Base-by-base conservation (phyloP, 2,329 filamentous ascomycete species). In the Apiospora hydei region DNA sequence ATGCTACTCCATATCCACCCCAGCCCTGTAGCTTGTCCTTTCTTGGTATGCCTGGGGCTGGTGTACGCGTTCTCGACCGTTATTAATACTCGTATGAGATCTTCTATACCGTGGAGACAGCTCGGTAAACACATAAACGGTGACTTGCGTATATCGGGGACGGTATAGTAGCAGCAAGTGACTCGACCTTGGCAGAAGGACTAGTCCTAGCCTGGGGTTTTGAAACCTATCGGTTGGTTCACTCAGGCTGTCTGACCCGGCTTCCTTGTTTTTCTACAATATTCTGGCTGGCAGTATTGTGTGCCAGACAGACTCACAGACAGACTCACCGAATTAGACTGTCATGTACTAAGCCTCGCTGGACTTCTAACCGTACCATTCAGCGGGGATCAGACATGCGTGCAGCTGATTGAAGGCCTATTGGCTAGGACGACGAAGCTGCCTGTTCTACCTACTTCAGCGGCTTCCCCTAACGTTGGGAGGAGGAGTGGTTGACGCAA, bases 1-100 rank as follows among this genome's bases (percentile, higher is more conserved):
- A 53, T 30, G 7, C 26, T 64, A 26, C 26, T 64, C 57, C 30
- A 41, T 64, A 64, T 24, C 57, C 57, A 64, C 57, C 57, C 57
- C 57, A 64, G 57, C 57, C 57, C 57, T 64, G 57, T 64, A 64
- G 57, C 16, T 30, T 64, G 18, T 18, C 34, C 57, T 34, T 41
- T 64, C 38, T n/a, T 18, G 57, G 57, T n/a, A n/a, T 64, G 34
- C 10, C 30, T 64, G 46, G 34, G 34, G 5, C 30, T 64, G 46
- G 57, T 64, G 13, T 41, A 41, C 57, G 57, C 53, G 53, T 61
- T 64, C 57, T 64, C 57, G 30, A 64, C 34, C 57, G 57, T 64
- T 64, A 64, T 41, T 14, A 6, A 24, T 41, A 38, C 21, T 64
- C 18, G 34, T 41, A 64, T n/a, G 57, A 41, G 57, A 41, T 41